Base-by-base conservation (phyloP, 2,329 filamentous ascomycete species). In the Calonectria honghensis region DNA sequence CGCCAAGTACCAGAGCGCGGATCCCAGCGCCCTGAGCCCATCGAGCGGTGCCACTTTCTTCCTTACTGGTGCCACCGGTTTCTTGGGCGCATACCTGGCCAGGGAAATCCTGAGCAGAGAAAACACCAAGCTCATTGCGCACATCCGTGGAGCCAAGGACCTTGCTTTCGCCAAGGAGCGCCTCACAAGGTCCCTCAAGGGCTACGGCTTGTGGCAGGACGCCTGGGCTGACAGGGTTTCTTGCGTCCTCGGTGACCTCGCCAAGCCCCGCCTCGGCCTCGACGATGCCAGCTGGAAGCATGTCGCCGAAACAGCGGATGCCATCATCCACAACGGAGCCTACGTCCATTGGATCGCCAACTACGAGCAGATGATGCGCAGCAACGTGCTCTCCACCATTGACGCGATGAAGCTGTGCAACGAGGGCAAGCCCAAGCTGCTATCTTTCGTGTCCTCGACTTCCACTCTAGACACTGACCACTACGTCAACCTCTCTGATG, bases 271-370 rank as follows among this genome's bases (percentile, higher is more conserved):
- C 18, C 92, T 98, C 20, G 96, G 95, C 9, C 85, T 98, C 31
- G 88, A 91, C 7, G 89, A 92, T 16, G 86, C 86, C 1, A 87
- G 86, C 2, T 98, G 95, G 94, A 88, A 93, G 71, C 86, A 85
- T 10, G 82, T 98, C 3, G 87, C 90, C 3, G 86, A 93, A 3
- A 89, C 92, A 41, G 94, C 93, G 0, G 95, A 98, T 82, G 89
- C 93, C 0, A 87, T 96, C 3, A 90, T 96, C 54, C 94, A 98
- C 87, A 98, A 98, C 82, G 96, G 94, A 45, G 95, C 95, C 20
- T 87, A 89, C 32, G 93, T 95, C 9, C 93, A 98, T 83, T 98
- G 95, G 96, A 91, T 98, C 37, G 89, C 92, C 79, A 92, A 90
- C 3, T 98, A 98, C 84, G 89, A 92, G 39, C 90, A 92, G 48